Percentiles rank a stretch among this genome's conserved stretches.
Conservation (phyloP, 2,329 filamentous ascomycete genomes). For the Neurospora sp. region DNA sequence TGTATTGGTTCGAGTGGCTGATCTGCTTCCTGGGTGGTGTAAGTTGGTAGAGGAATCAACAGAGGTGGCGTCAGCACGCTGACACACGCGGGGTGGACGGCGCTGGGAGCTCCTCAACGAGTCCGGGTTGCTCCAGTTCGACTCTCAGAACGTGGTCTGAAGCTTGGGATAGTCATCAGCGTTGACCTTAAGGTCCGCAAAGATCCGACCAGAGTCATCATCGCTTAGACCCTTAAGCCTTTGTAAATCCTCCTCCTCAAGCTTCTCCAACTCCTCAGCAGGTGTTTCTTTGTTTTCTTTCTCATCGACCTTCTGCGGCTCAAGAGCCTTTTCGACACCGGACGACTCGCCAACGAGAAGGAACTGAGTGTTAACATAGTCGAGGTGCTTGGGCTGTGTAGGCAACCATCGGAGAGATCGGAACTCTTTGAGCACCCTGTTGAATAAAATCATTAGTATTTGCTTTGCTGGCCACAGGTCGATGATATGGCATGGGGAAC, state of each 20-base stretch:
- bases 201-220: conserved; percentile 36
- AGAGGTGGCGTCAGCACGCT: background rate
- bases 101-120: background rate
- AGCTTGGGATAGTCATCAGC: conserved; percentile 55
- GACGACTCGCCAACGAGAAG: conserved; percentile 65
- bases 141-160: conserved; percentile 41
- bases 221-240: conserved; percentile 45
- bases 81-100: background rate
- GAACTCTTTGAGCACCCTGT: conserved; percentile 35
- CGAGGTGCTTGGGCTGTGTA: conserved; percentile 60
- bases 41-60: background rate
- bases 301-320: conserved; percentile 44
- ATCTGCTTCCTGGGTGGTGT: background rate
- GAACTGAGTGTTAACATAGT: conserved; percentile 67
- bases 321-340: conserved; percentile 44
- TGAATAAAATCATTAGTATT: background rate
- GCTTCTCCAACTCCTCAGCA: conserved; percentile 59
- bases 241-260: conserved; percentile 65
- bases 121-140: background rate
- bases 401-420: conserved; percentile 63
- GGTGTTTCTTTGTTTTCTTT: conserved; percentile 53
- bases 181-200: conserved; percentile 33
- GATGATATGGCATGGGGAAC: background rate
- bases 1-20: background rate
- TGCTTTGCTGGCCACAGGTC: background rate